Base-by-base conservation (phyloP, 257 asterid genomes). In the Ilex asprella region DNA sequence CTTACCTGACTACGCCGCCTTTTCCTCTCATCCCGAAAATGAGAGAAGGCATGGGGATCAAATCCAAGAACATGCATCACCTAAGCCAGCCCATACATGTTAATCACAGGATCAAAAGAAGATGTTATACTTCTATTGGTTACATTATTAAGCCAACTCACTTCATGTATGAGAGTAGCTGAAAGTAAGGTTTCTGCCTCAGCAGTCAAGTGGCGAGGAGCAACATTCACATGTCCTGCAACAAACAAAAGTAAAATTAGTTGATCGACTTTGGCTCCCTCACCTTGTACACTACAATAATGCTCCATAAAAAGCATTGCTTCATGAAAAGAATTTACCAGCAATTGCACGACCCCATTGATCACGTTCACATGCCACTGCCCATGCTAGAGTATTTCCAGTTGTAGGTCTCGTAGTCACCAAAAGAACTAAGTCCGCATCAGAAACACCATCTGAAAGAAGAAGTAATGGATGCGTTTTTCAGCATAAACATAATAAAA, bases 301-400 rank as follows among this genome's bases (percentile, higher is more conserved):
- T 2, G 10, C 51, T 31, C 47, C 39, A 49, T 50, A 57, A 44
- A 54, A 59, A 69, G 51, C 8, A 39, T 31, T 32, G 35, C 16
- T 78, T 11, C 61, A 39, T 56, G 41, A 41, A 62, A 67, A 61
- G 55, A 53, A 21, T 21, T 66, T 84, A 90, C 97, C 97, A 59
- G 97, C 97, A 58, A 91, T 87, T 62, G 97, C 97, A 67, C 97
- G 97, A 50, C 97, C 97, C 97, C 97, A 91, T 72, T 91, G 97
- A 76, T 91, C 97, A 66, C 97, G 96, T 74, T 91, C 97, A 51
- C 97, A 91, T n/a, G 97, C 96, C 68, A 91, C 97, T 6, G 97
- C 97, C 97, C 97, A 91, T 14, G 97, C 97, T 49, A 91, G 83
- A 57, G 97, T 91, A 72, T 86, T 87, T 56, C 97, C 97, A 12